Evolutionary conservation across 2,329 filamentous ascomycete genomes (phyloP).

Genomic region (Penicillium brevicompactum): DNA sequence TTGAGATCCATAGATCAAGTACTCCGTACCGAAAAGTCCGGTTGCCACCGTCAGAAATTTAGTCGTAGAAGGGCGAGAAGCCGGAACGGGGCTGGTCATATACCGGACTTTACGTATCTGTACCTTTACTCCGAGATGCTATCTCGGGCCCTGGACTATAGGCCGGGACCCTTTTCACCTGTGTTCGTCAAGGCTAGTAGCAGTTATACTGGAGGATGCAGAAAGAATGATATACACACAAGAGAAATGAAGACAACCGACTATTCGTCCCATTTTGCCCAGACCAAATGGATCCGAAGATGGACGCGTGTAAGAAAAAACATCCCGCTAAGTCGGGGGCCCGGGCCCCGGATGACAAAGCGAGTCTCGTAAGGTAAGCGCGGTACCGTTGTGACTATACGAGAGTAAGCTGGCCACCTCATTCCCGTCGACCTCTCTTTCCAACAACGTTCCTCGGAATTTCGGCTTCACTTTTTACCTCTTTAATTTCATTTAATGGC

Average conservation of each 20-base stretch:
- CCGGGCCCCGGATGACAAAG: constrained; percentile 5
- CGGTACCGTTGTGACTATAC: constrained; percentile 4
- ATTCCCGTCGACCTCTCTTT: neutral
- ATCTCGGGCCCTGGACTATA: neutral
- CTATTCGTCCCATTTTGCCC: too few relatives aligned
- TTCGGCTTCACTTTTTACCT: constrained; percentile 1
- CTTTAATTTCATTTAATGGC: constrained; percentile 20
- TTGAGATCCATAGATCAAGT: neutral
- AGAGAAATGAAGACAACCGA: neutral
- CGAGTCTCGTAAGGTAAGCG: constrained; percentile 6
- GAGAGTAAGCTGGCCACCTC: constrained; percentile 5
- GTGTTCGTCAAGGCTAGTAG: too few relatives aligned
- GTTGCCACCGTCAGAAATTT: constrained; percentile 27
- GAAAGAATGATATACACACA: neutral
- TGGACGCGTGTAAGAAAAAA: constrained; percentile 7
- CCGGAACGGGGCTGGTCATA: constrained; percentile 15
- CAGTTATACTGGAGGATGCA: too few relatives aligned
- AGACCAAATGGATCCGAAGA: too few relatives aligned
- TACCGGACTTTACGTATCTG: constrained; percentile 19
- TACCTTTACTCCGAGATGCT: constrained; percentile 1
- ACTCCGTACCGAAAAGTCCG: constrained; percentile 7
- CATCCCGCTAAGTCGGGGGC: neutral
- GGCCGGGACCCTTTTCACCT: too few relatives aligned
- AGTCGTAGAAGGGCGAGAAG: constrained; percentile 9
- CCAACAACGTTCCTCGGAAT: constrained; percentile 12